These are phyloP conservation scores for Eragrostis tef DNA, from an alignment of 202 grass and related monocot genomes.

Conservation along the genomic window DNA sequence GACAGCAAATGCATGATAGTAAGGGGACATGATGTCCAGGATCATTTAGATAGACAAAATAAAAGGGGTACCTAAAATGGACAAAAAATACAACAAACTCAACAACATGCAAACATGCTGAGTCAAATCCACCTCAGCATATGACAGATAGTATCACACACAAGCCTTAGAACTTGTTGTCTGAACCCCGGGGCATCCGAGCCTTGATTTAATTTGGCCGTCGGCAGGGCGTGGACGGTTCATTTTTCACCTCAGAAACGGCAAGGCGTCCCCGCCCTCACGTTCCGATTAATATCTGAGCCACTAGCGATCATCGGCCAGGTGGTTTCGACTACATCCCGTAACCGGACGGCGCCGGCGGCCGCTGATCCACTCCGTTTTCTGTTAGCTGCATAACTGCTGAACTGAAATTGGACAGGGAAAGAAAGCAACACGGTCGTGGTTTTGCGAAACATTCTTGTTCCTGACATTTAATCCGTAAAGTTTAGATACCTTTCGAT, in stretches of 20 bases:
- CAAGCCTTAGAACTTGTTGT: slow-evolving; percentile 12
- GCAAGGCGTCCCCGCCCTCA: slow-evolving; percentile 16
- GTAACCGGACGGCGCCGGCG: slow-evolving; percentile 51
- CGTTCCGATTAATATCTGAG: slow-evolving; percentile 15
- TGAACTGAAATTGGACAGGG: slow-evolving; percentile 10
- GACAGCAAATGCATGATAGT: no score
- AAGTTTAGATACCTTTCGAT: not conserved
- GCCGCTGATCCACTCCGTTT: slow-evolving; percentile 20
- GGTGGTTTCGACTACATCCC: slow-evolving; percentile 24
- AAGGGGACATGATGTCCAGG: no score
- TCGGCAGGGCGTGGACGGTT: not conserved
- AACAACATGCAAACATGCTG: not conserved
- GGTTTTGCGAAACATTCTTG: not conserved
- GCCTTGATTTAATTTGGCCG: no score
- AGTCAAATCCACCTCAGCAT: slow-evolving; percentile 22
- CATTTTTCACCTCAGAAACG: slow-evolving; percentile 27
- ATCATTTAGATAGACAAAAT: no score
- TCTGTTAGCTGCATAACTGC: slow-evolving; percentile 1
- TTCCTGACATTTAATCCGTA: not conserved
- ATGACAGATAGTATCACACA: not conserved
- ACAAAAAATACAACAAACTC: not conserved
- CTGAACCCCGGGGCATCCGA: slow-evolving; percentile 21
- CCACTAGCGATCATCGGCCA: not conserved
- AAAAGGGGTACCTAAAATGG: not conserved
- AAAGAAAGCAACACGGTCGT: not conserved